Evolutionary conservation across 1,139 yeast species (phyloP), one percentile per base, ranked within the genome.

Genomic region (Lodderomyces metapsilosis): DNA sequence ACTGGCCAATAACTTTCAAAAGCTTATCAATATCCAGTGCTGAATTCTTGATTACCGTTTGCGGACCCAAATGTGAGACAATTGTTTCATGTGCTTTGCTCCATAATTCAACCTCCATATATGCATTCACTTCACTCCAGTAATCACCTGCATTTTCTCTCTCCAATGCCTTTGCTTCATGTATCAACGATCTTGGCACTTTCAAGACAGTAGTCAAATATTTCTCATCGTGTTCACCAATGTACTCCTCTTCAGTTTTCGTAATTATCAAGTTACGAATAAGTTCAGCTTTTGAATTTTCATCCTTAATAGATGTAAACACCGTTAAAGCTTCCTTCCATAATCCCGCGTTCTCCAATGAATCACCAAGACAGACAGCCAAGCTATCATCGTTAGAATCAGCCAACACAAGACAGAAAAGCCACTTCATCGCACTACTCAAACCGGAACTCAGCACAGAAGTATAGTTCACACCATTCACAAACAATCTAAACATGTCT

Each of bases 311-410:
- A 53, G 82, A 85, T 11, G 82, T 66, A 39, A 76, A 66, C 1
- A 84, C 81, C 55, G 75, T 84, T 2, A 85, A 48, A 0, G 92
- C 75, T 51, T 84, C 87, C 45, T 71, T 68, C 76, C 79, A 74
- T 41, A 75, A 58, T 1, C 76, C 77, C n/a, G 58, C 53, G 9
- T 63, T 51, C 41, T 68, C 73, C 34, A 87, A 66, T 45, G 80
- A 77, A 34, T 73, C 64, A 4, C 85, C 84, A 57, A 82, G 80
- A 8, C 62, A 51, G 7, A 66, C 47, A 5, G 82, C 68, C 22
- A 82, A 53, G 4, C 59, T 53, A 53, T 85, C 83, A 15, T 38
- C 39, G 17, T 24, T 24, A n/a, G 34, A 36, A 23, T 20, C 33
- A 7, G 36, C 42, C 38, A 83, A 61, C 3, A 80, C 63, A 44